Evolutionary conservation across 2,329 filamentous ascomycete species (phyloP), one percentile per base, ranked within the genome.

Genomic region (Blastomyces parvus): DNA sequence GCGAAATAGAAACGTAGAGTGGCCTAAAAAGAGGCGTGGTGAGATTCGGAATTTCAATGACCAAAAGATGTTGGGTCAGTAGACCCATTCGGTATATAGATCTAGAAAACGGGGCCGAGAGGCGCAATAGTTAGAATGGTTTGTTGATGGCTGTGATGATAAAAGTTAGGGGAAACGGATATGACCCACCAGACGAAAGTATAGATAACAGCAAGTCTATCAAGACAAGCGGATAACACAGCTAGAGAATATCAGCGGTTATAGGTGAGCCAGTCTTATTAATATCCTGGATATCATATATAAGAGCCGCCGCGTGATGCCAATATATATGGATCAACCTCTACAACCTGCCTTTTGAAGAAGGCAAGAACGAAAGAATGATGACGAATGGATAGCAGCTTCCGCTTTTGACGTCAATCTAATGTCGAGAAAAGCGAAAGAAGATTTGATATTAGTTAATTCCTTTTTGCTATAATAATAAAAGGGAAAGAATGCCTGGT

Each of bases 61-160:
- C 14, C 33, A 56, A 44, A 62, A 27, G 60, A 38, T 57, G 22
- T n/a, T 40, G 50, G 50, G 52, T 55, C 36, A 62, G 25, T 40
- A 44, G 50, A 33, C 60, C 60, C 52, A 62, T 62, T 56, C 60
- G 60, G 13, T 42, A 55, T 50, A 40, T 19, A 42, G 25, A 14
- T 40, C 50, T 59, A 33, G 25, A 6, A n/a, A 8, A 46, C 17
- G 14, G 6, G 17, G 36, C n/a, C n/a, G 11, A 25, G 22, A 42
- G 14, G 14, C 9, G 22, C 22, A 9, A 46, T 13, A 14, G 40
- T 59, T 48, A 59, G 57, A 22, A 57, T 13, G 33, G 9, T 40
- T 40, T n/a, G n/a, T 25, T 1, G n/a, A n/a, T 3, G 8, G 33
- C 17, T 25, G 33, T 57, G n/a, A n/a, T n/a, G n/a, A n/a, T 13